Evolutionary conservation across 148 eudicot species (phyloP).

Genomic region (Camellia sinensis): DNA sequence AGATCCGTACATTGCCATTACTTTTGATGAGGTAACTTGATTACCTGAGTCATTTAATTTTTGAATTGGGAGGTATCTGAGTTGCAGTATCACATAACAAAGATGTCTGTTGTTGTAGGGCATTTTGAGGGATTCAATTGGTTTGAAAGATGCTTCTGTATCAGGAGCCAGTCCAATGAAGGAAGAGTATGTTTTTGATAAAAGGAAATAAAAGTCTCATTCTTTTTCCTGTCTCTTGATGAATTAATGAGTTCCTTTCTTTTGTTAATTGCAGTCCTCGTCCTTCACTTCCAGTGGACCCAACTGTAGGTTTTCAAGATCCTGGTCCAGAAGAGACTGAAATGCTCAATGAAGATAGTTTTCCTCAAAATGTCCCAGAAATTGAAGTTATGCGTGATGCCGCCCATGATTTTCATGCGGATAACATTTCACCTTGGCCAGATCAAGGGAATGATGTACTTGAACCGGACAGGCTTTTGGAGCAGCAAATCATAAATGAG

Average conservation of each 20-base stretch:
- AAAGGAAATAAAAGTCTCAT: no score
- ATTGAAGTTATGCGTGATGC: slow-evolving; percentile 54
- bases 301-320: slow-evolving; percentile 11
- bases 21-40: slow-evolving; percentile 58
- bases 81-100: background rate
- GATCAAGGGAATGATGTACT: slow-evolving; percentile 19
- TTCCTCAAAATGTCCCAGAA: slow-evolving; percentile 28
- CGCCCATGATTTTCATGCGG: slow-evolving; percentile 15
- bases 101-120: slow-evolving; percentile 22
- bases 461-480: slow-evolving; percentile 36
- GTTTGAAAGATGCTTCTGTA: slow-evolving; percentile 16
- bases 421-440: slow-evolving; percentile 22
- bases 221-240: background rate
- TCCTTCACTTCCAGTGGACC: slow-evolving; percentile 25
- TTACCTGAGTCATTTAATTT: background rate
- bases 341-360: slow-evolving; percentile 20
- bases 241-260: background rate
- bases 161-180: slow-evolving; percentile 32
- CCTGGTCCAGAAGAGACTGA: slow-evolving; percentile 22
- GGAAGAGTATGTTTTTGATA: slow-evolving; percentile 43
- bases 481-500: slow-evolving; percentile 27
- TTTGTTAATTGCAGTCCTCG: slow-evolving; percentile 29
- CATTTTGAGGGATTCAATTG: slow-evolving; percentile 16
- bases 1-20: slow-evolving; percentile 65
- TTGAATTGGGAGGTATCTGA: background rate